Conservation (phyloP, 768 basidiomycete genomes). For the Candolleomyces efflorescens region DNA sequence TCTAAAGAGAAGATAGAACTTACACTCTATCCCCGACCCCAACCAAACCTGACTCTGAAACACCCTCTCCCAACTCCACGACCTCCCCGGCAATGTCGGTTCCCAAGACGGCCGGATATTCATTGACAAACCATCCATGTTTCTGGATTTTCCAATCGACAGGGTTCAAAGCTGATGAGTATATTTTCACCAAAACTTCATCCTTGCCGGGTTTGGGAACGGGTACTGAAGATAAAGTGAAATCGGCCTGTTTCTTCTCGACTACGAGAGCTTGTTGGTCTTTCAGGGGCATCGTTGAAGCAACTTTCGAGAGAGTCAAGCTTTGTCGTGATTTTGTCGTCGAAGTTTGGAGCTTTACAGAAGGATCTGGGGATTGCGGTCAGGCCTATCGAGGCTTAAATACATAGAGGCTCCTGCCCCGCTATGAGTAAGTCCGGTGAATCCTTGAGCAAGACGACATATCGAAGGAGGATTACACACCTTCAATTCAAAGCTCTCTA, state of each 20-base stretch:
- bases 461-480: no score
- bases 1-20: conserved; percentile 11
- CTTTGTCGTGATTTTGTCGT: no score
- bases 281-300: no score
- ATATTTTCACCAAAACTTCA: conserved; percentile 34
- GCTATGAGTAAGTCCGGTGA: no score
- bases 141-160: conserved; percentile 50
- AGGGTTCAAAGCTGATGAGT: conserved; percentile 42
- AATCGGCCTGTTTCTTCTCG: conserved; percentile 26
- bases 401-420: no score
- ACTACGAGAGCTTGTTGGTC: conserved; percentile 15
- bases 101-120: conserved; percentile 46
- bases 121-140: conserved; percentile 30
- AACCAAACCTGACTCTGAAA: conserved; percentile 31
- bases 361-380: no score
- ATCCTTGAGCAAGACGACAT: no score
- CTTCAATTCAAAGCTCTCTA: no score
- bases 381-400: no score
- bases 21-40: conserved; percentile 50
- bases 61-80: conserved; percentile 41
- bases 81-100: conserved; percentile 33
- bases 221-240: conserved; percentile 29
- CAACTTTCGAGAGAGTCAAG: no score
- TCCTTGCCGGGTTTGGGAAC: conserved; percentile 15
- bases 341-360: no score